These are phyloP conservation scores for Mycena olivaceomarginata DNA, from an alignment of 768 basidiomycete genomes.

Conservation along the genomic window DNA sequence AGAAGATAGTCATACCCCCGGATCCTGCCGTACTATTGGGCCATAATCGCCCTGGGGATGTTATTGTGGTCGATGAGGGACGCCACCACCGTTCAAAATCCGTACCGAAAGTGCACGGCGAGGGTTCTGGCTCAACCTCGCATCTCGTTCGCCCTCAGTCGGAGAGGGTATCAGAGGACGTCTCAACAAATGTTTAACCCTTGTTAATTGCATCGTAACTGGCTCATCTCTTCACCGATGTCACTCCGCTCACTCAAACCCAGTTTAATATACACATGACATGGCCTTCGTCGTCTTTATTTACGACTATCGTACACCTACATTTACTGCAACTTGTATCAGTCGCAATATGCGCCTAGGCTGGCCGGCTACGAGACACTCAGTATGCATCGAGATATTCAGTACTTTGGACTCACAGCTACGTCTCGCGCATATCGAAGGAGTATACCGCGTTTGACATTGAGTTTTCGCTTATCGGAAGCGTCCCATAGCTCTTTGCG, in stretches of 20 bases:
- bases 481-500: constrained; percentile 83
- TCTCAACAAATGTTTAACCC: constrained; percentile 38
- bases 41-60: constrained; percentile 63
- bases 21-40: constrained; percentile 81
- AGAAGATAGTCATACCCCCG: constrained; percentile 75
- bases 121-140: constrained; percentile 37
- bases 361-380: constrained; percentile 78
- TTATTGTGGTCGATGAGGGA: constrained; percentile 43
- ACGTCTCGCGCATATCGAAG: constrained; percentile 91
- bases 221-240: not conserved
- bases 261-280: constrained; percentile 23
- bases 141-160: constrained; percentile 31
- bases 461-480: constrained; percentile 77
- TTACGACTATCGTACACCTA: constrained; percentile 35
- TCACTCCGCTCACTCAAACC: not conserved
- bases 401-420: constrained; percentile 74
- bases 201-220: constrained; percentile 4
- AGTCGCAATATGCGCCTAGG: constrained; percentile 90
- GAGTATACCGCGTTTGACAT: constrained; percentile 84
- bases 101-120: constrained; percentile 10
- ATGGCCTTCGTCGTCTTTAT: not conserved
- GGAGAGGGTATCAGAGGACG: constrained; percentile 47
- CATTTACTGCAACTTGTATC: constrained; percentile 45
- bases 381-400: constrained; percentile 11
- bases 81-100: constrained; percentile 40